Conservation (phyloP, 1,284 basidiomycete species). For the Cystobasidiaceae sp. region DNA sequence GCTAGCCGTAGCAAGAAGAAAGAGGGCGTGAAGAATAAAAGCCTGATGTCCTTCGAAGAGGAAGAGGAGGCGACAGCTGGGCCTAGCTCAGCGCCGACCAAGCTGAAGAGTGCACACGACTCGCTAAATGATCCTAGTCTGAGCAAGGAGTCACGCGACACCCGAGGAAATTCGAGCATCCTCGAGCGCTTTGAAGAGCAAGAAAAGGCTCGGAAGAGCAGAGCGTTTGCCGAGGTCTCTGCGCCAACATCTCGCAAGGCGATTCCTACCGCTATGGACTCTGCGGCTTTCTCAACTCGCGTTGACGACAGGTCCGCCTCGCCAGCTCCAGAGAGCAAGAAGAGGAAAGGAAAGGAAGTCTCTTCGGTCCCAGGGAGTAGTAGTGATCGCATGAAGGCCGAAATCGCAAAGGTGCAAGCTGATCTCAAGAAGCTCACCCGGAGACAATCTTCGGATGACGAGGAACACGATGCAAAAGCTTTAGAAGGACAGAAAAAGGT, state of each 20-base stretch:
- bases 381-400: conserved; percentile 63
- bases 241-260: neutral
- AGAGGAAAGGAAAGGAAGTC: neutral
- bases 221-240: no score
- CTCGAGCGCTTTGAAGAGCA: neutral
- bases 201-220: neutral
- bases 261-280: neutral
- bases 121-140: conserved; percentile 36
- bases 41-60: conserved; percentile 77
- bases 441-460: conserved; percentile 10
- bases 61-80: conserved; percentile 60
- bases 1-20: conserved; percentile 3
- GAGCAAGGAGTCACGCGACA: conserved; percentile 35
- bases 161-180: conserved; percentile 33
- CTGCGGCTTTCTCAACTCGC: conserved; percentile 20
- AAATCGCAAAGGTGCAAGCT: conserved; percentile 81
- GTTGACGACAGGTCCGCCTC: neutral
- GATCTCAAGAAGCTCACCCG: conserved; percentile 55
- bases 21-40: conserved; percentile 62
- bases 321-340: neutral
- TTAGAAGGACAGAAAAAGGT: conserved; percentile 34
- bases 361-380: neutral
- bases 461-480: conserved; percentile 26
- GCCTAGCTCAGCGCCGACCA: conserved; percentile 60
- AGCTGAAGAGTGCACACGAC: conserved; percentile 55